Conservation (phyloP, 257 asterid species). For the Solanum lignicaule region DNA sequence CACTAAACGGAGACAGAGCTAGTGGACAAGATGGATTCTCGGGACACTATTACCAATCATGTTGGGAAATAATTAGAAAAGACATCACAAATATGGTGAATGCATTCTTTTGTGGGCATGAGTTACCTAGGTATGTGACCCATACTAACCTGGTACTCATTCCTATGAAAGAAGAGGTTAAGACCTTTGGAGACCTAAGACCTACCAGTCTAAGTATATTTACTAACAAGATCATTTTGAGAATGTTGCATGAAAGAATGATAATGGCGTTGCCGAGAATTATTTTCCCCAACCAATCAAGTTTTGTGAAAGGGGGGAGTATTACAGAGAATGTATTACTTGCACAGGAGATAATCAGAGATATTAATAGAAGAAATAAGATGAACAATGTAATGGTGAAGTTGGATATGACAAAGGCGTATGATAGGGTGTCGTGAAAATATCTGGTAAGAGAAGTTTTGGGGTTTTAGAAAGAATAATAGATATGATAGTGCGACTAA, state of each 20-base stretch:
- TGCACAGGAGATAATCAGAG: background rate
- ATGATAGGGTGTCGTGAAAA: background rate
- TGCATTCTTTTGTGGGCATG: background rate
- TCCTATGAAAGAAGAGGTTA: background rate
- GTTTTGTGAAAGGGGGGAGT: background rate
- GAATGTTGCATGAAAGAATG: no score
- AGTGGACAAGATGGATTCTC: background rate
- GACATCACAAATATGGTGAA: background rate
- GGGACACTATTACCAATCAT: background rate
- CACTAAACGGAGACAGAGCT: background rate
- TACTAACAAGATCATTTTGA: no score
- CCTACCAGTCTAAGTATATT: no score
- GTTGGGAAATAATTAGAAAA: background rate
- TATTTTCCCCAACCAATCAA: no score
- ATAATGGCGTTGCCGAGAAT: background rate
- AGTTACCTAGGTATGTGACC: background rate
- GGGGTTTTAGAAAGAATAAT: background rate
- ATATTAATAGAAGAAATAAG: no score
- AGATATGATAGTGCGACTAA: background rate
- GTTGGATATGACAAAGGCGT: background rate
- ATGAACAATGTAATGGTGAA: background rate
- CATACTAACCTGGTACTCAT: background rate
- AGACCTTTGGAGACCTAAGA: background rate
- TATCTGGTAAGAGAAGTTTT: background rate
- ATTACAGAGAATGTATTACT: background rate